Conservation (phyloP, 768 basidiomycete species). For the Mycena venus region DNA sequence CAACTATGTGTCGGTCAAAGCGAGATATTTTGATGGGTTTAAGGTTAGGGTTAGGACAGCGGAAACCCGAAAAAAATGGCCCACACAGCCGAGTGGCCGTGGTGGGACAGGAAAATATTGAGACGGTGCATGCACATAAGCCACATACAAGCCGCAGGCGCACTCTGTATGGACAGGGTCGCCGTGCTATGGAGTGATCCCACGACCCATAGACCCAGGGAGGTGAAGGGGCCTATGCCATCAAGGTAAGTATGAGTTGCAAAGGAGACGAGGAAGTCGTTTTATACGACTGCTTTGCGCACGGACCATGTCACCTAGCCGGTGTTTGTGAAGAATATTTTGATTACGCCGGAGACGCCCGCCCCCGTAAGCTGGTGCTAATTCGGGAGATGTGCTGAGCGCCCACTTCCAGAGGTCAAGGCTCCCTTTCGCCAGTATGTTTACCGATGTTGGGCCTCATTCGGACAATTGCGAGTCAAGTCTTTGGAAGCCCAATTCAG, state of each 20-base stretch:
- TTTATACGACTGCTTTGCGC: background rate
- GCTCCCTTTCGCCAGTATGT: too few species aligned
- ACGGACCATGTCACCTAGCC: background rate
- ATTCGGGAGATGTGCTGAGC: too few species aligned
- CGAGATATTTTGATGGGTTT: background rate
- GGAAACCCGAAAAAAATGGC: background rate
- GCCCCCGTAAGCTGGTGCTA: too few species aligned
- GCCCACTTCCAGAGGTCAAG: too few species aligned
- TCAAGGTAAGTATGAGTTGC: background rate
- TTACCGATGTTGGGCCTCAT: too few species aligned
- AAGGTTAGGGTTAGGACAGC: background rate
- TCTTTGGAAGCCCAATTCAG: too few species aligned
- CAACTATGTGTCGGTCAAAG: background rate
- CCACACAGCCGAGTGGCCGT: background rate
- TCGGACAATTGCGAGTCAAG: too few species aligned
- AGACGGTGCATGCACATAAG: background rate
- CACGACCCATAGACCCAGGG: conserved; percentile 20
- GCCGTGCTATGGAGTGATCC: conserved; percentile 72
- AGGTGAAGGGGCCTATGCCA: background rate
- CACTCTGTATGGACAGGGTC: conserved; percentile 67
- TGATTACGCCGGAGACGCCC: too few species aligned
- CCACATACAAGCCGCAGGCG: background rate
- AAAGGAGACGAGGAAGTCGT: background rate
- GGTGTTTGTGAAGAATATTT: background rate
- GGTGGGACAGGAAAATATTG: background rate